These are phyloP conservation scores for Solanum tarapatanum DNA, from an alignment of 257 asterid species.

Conservation along the genomic window DNA sequence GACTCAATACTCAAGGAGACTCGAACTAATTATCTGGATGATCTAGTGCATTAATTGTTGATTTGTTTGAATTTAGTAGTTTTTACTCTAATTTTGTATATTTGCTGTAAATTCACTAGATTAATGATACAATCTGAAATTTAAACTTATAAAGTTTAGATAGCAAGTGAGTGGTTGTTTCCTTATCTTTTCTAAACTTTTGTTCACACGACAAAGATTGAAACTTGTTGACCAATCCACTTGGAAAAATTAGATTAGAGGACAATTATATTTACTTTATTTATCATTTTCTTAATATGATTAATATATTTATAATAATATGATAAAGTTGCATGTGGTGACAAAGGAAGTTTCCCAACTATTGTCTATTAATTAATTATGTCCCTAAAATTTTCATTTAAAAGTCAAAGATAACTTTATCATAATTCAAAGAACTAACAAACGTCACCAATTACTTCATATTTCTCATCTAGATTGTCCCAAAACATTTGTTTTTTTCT, in stretches of 20 bases:
- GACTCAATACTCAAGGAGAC: background rate
- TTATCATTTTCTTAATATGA: background rate
- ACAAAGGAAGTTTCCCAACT: background rate
- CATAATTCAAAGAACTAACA: background rate
- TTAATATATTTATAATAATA: background rate
- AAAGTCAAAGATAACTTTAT: background rate
- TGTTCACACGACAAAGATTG: background rate
- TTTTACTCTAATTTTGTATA: background rate
- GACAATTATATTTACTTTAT: background rate
- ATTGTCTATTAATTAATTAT: background rate
- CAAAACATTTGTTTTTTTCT: background rate
- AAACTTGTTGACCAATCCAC: background rate
- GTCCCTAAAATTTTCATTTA: background rate
- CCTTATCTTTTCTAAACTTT: background rate
- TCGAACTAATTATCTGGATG: too few relatives aligned
- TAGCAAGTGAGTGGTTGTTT: background rate
- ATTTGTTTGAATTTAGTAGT: background rate
- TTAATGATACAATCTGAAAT: too few relatives aligned
- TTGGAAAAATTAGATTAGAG: background rate
- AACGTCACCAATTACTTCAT: background rate
- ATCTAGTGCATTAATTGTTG: too few relatives aligned
- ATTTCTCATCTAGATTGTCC: background rate
- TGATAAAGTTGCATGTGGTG: background rate
- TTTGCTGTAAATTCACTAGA: background rate
- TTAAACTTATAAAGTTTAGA: too few relatives aligned